Conservation (phyloP, 176 grass and related monocot species). For the Triticum aestivum region IWGSC_CS_RefSeq_v2.1 NC_057801.1:580902036-580902535, state of each 20-base stretch:
- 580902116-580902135: slow-evolving; percentile 85
- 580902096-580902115: slow-evolving; percentile 74
- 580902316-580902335: slow-evolving; percentile 58
- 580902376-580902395: slow-evolving; percentile 21
- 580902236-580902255: slow-evolving; percentile 84
- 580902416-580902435: slow-evolving; percentile 68
- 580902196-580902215: slow-evolving; percentile 26
- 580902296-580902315: slow-evolving; percentile 96
- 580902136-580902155: slow-evolving; percentile 76
- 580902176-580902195: not conserved
- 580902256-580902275: slow-evolving; percentile 93
- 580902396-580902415: slow-evolving; percentile 93
- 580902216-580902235: not conserved
- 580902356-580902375: not conserved
- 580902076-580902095: slow-evolving; percentile 44
- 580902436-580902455: slow-evolving; percentile 95
- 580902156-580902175: slow-evolving; percentile 21
- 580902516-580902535: not conserved
- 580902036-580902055: not conserved
- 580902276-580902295: slow-evolving; percentile 89
- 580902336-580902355: slow-evolving; percentile 21
- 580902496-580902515: not conserved
- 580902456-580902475: slow-evolving; percentile 81
- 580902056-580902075: slow-evolving; percentile 2
- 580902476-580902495: slow-evolving; percentile 27